Base-by-base conservation (phyloP, 306 rosid genomes). In the Medicago arabica region DNA sequence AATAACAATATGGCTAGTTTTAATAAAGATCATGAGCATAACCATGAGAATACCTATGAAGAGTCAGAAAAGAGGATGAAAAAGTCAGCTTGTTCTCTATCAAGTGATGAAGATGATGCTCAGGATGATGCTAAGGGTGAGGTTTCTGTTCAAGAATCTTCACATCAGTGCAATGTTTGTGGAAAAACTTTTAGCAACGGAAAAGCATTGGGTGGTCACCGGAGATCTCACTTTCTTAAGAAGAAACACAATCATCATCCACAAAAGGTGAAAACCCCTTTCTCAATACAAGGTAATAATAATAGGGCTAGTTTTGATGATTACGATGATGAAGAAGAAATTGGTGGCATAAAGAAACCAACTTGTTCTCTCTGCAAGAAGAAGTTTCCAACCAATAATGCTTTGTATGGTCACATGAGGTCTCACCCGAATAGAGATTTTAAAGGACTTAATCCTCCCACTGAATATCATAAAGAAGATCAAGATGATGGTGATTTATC, bases 381-480 rank as follows among this genome's bases (percentile, higher is more conserved):
- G 16, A 10, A 65, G 17, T 65, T 65, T 18, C 31, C 17, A 12
- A 4, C 70, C 10, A 40, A 17, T 16, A 65, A 65, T 65, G 70
- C 70, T 16, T 65, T 65, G 31, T 65, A 16, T 10, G 70, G 70
- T 17, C 70, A 65, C 49, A 65, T 65, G 70, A 65, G 47, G 18
- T 65, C 50, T 65, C 70, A 65, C 10, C 34, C 51, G 6, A 8
- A 16, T 65, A 65, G 70, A 50, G 50, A 17, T 39, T 40, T 4
- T 65, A 65, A 65, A 41, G 70, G 51, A 16, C 15, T 39, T 17
- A 40, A 6, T 6, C 34, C n/a, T 10, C 25, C 25, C 40, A 28
- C 31, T 28, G 31, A 28, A 28, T 28, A 28, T 18, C 40, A 16
- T 34, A 34, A 34, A 34, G 38, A 34, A 34, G 38, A 28, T 28